Evolutionary conservation across 179 eudicot species (phyloP).

Genomic region (Sideroxylon spinosum): DNA sequence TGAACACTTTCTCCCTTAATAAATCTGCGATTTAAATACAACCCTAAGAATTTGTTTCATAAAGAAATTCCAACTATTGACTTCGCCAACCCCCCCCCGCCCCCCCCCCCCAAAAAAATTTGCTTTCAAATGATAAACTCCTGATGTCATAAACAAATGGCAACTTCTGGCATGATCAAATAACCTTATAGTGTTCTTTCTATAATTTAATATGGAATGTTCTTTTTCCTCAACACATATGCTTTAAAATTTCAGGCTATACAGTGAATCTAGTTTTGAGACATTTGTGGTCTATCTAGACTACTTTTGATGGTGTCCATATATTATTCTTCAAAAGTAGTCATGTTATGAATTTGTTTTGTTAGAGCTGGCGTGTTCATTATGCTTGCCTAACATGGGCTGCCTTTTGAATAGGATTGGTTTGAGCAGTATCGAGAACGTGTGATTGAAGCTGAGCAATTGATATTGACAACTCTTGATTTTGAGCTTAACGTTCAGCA

Average conservation of each 20-base stretch:
- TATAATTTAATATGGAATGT: background rate
- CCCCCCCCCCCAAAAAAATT: too few relatives aligned
- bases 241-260: background rate
- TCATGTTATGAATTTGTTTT: background rate
- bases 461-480: slow-evolving; percentile 81
- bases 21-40: too few relatives aligned
- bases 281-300: background rate
- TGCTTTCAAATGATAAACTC: background rate
- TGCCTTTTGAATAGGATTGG: slow-evolving; percentile 65
- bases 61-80: background rate
- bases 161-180: background rate
- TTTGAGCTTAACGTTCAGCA: slow-evolving; percentile 94
- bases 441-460: slow-evolving; percentile 81
- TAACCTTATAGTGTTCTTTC: background rate
- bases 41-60: too few relatives aligned
- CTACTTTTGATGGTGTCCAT: background rate
- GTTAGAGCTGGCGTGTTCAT: background rate
- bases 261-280: background rate
- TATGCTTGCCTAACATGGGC: slow-evolving; percentile 4
- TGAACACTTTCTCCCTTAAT: too few relatives aligned
- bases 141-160: background rate
- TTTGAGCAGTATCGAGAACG: slow-evolving; percentile 90
- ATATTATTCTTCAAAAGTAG: background rate
- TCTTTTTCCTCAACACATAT: background rate
- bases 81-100: background rate